Percentiles rank a stretch among this genome's conserved stretches.
Conservation (phyloP, 2,329 filamentous ascomycete genomes). For the Aspergillus cejpii region DNA sequence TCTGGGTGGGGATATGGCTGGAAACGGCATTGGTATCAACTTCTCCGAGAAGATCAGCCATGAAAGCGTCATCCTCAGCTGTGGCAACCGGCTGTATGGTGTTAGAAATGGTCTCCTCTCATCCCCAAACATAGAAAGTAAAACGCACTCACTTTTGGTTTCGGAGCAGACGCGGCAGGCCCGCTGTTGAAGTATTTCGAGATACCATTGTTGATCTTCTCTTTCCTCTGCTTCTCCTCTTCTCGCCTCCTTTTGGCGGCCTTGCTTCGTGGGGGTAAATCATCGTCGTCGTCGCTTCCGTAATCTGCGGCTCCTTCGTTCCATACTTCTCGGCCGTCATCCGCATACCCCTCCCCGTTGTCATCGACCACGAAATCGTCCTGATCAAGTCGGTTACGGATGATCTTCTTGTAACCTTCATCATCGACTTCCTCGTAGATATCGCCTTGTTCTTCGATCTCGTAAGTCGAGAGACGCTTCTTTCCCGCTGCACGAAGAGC, state of each 20-base stretch:
- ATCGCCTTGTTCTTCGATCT: slow-evolving; percentile 74
- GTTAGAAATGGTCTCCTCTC: slow-evolving; percentile 9
- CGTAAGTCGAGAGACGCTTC: slow-evolving; percentile 79
- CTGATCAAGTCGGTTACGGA: slow-evolving; percentile 77
- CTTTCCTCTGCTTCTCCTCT: slow-evolving; percentile 75
- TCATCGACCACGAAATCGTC: slow-evolving; percentile 99
- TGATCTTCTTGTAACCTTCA: slow-evolving; percentile 93
- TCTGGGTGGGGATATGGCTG: slow-evolving; percentile 50
- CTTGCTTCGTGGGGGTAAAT: slow-evolving; percentile 56
- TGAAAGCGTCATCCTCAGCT: slow-evolving; percentile 81
- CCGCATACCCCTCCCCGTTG: slow-evolving; percentile 92
- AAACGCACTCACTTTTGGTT: slow-evolving; percentile 62
- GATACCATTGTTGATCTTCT: slow-evolving; percentile 85
- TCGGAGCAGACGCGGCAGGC: slow-evolving; percentile 54
- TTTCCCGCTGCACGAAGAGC: slow-evolving; percentile 83
- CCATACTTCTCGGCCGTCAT: slow-evolving; percentile 93
- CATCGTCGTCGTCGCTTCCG: slow-evolving; percentile 69
- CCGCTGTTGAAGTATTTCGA: slow-evolving; percentile 90
- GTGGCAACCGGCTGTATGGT: slow-evolving; percentile 61
- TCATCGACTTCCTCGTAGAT: slow-evolving; percentile 97
- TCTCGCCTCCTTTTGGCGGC: slow-evolving; percentile 77
- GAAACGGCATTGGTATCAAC: slow-evolving; percentile 71
- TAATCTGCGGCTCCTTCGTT: slow-evolving; percentile 57
- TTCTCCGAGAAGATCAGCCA: slow-evolving; percentile 75
- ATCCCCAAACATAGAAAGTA: background rate